Base-by-base conservation (phyloP, 1,139 yeast genomes). In the Arxiozyma slooffiae region DNA sequence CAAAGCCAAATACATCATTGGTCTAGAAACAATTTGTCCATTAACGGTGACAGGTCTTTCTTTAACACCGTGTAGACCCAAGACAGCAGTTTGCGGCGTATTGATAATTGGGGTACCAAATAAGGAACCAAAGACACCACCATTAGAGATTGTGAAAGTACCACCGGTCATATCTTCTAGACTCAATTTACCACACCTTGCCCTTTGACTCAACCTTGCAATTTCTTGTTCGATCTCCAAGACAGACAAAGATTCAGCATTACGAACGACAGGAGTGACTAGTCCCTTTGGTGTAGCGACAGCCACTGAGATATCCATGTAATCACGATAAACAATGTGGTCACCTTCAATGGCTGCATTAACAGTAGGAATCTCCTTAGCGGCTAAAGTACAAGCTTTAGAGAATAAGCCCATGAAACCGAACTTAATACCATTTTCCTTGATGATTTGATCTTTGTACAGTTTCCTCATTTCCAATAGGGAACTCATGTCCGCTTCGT, bases 131-230 rank as follows among this genome's bases (percentile, higher is more conserved):
- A 92, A 92, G 54, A 92, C 97, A 71, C 99, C 99, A 70, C 99
- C 99, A 75, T 92, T 92, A 54, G 98, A 92, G 66, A 92, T 92
- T 67, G 99, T 92, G 77, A 92, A 90, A 55, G 97, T 90, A 71
- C 99, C 99, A 71, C 99, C 98, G 55, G 97, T 81, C 98, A 94
- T 92, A 72, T 92, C 99, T 77, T 92, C 99, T 61, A 92, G 76
- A 52, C 97, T 86, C 67, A 92, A 80, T 76, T 92, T 90, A 67
- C 94, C 94, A 69, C 92, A 97, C 72, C 98, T 87, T 58, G 98
- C 98, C 75, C 89, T 92, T 69, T 76, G 76, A 72, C 97, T 95
- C 67, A 92, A 78, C 60, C 74, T 73, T 53, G 81, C 68, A 60
- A 92, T 90, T 71, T 88, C 97, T 65, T 83, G 71, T 75, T 92